Conservation (phyloP, 495 filamentous ascomycete genomes). For the Schizothecium vesticola region DNA sequence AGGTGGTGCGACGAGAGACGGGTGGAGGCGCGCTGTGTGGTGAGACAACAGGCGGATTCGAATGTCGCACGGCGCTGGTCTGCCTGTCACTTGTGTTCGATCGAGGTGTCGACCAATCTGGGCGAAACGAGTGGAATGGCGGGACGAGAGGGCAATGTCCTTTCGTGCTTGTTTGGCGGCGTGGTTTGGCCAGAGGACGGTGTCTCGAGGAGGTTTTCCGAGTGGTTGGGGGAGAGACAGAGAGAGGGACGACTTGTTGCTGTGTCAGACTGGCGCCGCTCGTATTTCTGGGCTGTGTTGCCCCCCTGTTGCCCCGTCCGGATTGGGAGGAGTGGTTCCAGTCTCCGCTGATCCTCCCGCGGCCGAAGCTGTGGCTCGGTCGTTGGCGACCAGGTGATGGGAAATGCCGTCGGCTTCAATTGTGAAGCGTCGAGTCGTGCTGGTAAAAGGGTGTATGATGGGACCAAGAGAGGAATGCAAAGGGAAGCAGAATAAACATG, state of each 20-base stretch:
- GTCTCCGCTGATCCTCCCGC: conserved; percentile 6
- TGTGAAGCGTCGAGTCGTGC: background rate
- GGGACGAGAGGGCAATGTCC: background rate
- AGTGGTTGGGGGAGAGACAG: background rate
- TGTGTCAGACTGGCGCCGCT: conserved; percentile 1
- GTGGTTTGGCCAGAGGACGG: background rate
- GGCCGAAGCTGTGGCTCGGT: background rate
- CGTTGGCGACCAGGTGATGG: background rate
- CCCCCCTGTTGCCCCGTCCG: conserved; percentile 15
- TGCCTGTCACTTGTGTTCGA: background rate
- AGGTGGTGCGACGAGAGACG: background rate
- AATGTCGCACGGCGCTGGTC: background rate
- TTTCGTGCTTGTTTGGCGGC: background rate
- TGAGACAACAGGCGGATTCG: background rate
- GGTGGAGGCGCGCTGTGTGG: background rate
- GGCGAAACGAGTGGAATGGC: background rate
- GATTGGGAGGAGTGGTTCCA: conserved; percentile 15
- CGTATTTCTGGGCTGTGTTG: conserved; percentile 19
- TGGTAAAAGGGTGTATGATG: background rate
- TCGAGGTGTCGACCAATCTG: background rate
- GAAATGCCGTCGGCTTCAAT: background rate
- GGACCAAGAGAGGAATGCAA: background rate
- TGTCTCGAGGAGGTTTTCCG: background rate
- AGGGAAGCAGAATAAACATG: background rate
- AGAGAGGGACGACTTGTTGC: background rate